Conservation (phyloP, 768 basidiomycete species). For the Leccinum truebloodii region DNA sequence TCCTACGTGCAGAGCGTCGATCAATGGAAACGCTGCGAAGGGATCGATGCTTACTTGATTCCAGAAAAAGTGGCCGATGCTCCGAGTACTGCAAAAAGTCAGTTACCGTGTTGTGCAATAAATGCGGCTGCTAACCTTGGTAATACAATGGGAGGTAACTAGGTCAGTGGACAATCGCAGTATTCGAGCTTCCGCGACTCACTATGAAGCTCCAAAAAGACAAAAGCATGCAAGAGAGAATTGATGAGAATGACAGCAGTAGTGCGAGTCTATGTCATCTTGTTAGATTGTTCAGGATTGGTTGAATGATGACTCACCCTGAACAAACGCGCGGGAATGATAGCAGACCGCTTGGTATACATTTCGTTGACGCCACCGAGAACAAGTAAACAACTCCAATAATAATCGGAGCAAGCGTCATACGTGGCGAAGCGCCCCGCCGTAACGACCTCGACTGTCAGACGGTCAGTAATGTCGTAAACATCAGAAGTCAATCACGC, state of each 20-base stretch:
- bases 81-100: constrained; percentile 52
- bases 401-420: constrained; percentile 64
- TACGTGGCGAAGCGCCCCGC: constrained; percentile 73
- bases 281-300: not conserved
- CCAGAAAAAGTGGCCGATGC: constrained; percentile 72
- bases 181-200: constrained; percentile 2
- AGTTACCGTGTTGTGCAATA: not conserved
- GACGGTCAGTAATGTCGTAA: constrained; percentile 17
- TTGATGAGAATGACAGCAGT: constrained; percentile 59
- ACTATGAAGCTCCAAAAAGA: constrained; percentile 53
- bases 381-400: constrained; percentile 59
- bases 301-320: constrained; percentile 40
- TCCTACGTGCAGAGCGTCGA: constrained; percentile 42
- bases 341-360: constrained; percentile 63
- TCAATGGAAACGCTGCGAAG: not conserved
- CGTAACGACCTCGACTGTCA: constrained; percentile 72
- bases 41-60: constrained; percentile 49
- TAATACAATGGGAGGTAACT: constrained; percentile 75
- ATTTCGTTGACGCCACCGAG: constrained; percentile 56
- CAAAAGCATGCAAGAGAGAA: constrained; percentile 61
- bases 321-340: constrained; percentile 75
- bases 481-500: constrained; percentile 23
- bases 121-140: constrained; percentile 40
- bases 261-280: constrained; percentile 59
- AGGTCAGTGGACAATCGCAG: not conserved